These are phyloP conservation scores for Solanum hybrid DNA, from an alignment of 305 asterid genomes.

Conservation along the genomic window DNA sequence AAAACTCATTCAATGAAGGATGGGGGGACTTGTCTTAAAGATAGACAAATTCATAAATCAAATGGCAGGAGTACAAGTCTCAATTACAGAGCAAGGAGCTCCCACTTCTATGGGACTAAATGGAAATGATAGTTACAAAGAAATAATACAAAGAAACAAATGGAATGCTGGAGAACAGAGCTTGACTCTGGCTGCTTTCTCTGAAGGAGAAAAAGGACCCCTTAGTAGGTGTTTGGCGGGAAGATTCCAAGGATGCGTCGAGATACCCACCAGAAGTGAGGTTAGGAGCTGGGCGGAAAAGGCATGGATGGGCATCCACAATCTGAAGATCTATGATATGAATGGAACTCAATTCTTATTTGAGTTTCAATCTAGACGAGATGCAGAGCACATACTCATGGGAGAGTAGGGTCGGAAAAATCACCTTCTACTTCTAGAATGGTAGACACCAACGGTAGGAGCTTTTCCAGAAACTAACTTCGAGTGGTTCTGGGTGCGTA, in stretches of 20 bases:
- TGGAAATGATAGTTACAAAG: neutral
- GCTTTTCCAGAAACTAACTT: neutral
- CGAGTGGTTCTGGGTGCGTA: neutral
- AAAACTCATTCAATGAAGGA: neutral
- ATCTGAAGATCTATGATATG: neutral
- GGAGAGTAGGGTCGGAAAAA: neutral
- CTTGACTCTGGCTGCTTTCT: no score
- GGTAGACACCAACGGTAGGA: rapidly evolving
- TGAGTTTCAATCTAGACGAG: neutral
- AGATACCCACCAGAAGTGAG: neutral
- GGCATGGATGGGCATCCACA: neutral
- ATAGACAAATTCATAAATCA: neutral
- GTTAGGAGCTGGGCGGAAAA: neutral
- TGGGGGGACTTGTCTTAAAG: neutral
- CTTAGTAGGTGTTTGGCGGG: neutral
- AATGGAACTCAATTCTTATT: neutral
- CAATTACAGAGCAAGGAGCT: neutral
- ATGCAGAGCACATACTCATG: neutral
- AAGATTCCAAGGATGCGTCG: neutral
- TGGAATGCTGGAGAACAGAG: neutral
- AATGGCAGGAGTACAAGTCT: neutral
- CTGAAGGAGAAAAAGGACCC: neutral
- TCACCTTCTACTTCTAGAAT: neutral
- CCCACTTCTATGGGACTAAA: neutral
- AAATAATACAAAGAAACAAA: neutral